phyloP scores from a whole-genome alignment of 208 protist genomes.

The Leishmania braziliensis region DNA sequence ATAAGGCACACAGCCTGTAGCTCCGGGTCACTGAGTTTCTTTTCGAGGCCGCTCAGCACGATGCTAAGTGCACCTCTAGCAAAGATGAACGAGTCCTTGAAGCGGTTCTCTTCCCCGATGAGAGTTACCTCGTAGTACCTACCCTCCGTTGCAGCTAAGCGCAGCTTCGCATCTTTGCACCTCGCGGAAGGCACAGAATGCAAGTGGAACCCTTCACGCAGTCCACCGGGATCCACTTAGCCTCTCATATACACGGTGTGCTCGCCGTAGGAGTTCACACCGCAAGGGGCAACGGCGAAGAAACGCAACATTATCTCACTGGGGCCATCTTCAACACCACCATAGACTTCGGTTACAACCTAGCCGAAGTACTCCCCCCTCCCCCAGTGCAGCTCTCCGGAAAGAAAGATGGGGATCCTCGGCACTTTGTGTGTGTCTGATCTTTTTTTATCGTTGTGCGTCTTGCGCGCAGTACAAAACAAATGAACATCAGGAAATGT shows the following conservation, averaged over 20 bases:
- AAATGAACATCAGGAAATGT: not conserved
- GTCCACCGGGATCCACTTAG: slow-evolving; percentile 59
- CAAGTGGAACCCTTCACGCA: slow-evolving; percentile 58
- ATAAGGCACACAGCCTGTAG: slow-evolving; percentile 56
- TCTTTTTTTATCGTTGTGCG: not conserved
- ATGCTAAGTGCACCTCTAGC: slow-evolving; percentile 44
- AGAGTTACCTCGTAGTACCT: slow-evolving; percentile 40
- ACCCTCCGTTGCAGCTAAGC: slow-evolving; percentile 45
- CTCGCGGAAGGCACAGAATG: slow-evolving; percentile 46
- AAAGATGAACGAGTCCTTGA: slow-evolving; percentile 61
- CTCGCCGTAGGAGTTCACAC: slow-evolving; percentile 88
- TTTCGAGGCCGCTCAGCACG: slow-evolving; percentile 42
- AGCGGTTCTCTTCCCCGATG: slow-evolving; percentile 33
- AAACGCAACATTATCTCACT: slow-evolving; percentile 53
- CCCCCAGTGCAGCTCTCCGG: too few species aligned
- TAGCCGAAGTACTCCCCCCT: slow-evolving; percentile 22
- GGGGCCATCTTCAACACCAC: slow-evolving; percentile 46
- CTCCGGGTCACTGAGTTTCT: slow-evolving; percentile 39
- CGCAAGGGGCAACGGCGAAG: slow-evolving; percentile 66
- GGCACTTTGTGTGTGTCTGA: not conserved
- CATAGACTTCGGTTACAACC: slow-evolving; percentile 65
- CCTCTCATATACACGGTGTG: slow-evolving; percentile 86
- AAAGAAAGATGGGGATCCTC: slow-evolving; percentile 1
- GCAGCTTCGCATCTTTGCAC: slow-evolving; percentile 45
- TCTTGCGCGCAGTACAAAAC: not conserved